Evolutionary conservation across 1,139 yeast genomes (phyloP), one percentile per base, ranked within the genome.

Genomic region (Lodderomyces orthopsilosis): DNA sequence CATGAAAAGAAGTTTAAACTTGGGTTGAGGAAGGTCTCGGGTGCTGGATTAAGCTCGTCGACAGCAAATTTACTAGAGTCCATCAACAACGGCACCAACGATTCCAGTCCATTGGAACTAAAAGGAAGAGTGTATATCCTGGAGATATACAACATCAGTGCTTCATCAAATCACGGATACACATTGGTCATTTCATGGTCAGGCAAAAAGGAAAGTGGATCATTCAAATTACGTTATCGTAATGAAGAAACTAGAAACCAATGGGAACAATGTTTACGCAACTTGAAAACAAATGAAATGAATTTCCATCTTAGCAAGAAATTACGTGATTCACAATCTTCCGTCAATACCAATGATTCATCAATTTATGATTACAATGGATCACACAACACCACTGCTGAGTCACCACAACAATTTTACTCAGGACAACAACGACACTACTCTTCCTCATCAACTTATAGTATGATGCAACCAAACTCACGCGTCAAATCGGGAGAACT

Each of bases 121-220:
- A 79, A 82, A 56, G 88, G 89, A 6, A 64, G 88, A 46, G 85
- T 83, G n/a, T 81, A 83, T 63, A 81, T 82, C 43, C 78, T 78
- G 54, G 85, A 82, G 53, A 76, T 83, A 45, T 79, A 79, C 57
- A 80, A 77, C 59, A 77, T 82, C 33, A 68, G 69, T 1, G 57
- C 71, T 7, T 27, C 34, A 12, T 27, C 40, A 28, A 27, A 32
- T 12, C 51, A 59, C 22, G 82, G 81, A 2, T 79, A 83, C 56
- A 76, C 80, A 7, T 66, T 85, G 53, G 77, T 83, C 37, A 77
- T 85, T 9, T 77, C 87, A n/a, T 85, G 93, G 93, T 79, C 83
- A 22, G 90, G 93, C 1, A 74, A 81, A 47, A 83, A 81, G 56
- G 94, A 85, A 52, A 80, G 83, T 41, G 93, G 93, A 2, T 81